These are phyloP conservation scores for Wickerhamiella sergipiensis DNA, from an alignment of 805 yeast species.

Conservation along the genomic window DNA sequence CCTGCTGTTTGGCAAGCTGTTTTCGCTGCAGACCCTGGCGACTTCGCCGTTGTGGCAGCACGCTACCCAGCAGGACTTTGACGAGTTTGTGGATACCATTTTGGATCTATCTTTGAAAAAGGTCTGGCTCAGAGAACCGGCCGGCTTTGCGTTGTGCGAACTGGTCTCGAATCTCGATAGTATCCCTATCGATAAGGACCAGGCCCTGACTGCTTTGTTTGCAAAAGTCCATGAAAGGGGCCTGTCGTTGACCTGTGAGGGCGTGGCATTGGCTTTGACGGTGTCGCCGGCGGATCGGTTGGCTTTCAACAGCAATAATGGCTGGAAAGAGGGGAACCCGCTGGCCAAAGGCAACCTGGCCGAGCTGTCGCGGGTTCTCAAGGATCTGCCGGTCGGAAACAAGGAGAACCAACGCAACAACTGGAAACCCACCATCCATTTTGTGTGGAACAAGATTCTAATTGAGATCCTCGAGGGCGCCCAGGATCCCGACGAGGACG, in stretches of 20 bases:
- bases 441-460: constrained; percentile 31
- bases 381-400: constrained; percentile 28
- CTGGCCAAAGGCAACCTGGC: constrained; percentile 55
- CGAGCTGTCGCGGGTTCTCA: constrained; percentile 44
- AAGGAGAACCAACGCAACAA: constrained; percentile 12
- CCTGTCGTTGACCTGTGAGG: constrained; percentile 61
- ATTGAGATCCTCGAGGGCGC: constrained; percentile 22
- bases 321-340: constrained; percentile 68
- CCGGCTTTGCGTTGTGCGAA: constrained; percentile 55
- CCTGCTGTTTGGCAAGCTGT: constrained; percentile 64
- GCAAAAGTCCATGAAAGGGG: constrained; percentile 36
- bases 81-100: constrained; percentile 32
- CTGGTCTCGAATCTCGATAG: constrained; percentile 24
- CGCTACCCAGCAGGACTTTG: constrained; percentile 24
- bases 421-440: constrained; percentile 18
- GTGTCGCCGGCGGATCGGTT: constrained; percentile 26
- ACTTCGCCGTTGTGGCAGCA: constrained; percentile 33
- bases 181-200: not conserved
- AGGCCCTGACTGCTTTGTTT: constrained; percentile 24
- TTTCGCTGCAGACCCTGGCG: constrained; percentile 67
- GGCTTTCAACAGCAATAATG: constrained; percentile 11
- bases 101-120: constrained; percentile 49
- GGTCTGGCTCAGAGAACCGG: constrained; percentile 78
- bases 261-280: constrained; percentile 55
- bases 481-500: constrained; percentile 6